These are phyloP conservation scores for Fragaria ananassa DNA, from an alignment of 306 rosid species.

Conservation along the genomic window DNA sequence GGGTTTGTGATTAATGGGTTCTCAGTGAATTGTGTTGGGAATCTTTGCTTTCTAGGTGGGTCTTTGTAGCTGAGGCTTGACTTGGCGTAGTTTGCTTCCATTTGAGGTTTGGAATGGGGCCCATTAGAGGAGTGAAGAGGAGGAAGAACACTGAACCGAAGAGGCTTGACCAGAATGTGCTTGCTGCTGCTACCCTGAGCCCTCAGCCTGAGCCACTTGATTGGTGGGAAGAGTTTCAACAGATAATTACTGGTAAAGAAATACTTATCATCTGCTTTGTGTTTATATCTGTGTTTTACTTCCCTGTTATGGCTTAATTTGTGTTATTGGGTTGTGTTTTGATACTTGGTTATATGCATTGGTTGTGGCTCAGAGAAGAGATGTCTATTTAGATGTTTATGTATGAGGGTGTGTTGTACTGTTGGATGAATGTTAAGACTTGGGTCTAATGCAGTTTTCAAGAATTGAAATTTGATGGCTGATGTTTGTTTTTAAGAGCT, in stretches of 20 bases:
- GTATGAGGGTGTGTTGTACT: conserved; percentile 15
- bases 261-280: not conserved
- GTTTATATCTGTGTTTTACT: conserved; percentile 5
- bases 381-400: conserved; percentile 16
- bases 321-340: conserved; percentile 4
- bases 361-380: conserved; percentile 16
- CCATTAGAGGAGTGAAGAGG: conserved; percentile 76
- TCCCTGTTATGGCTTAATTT: conserved; percentile 2
- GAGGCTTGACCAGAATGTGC: conserved; percentile 54
- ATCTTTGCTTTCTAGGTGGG: conserved; percentile 32
- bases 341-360: conserved; percentile 12
- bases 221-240: conserved; percentile 86
- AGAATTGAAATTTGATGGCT: not conserved
- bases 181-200: conserved; percentile 42
- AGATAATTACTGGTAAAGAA: conserved; percentile 61
- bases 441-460: not conserved
- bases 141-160: conserved; percentile 57
- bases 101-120: conserved; percentile 61
- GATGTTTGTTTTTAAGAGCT: not conserved
- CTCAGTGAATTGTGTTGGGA: conserved; percentile 26
- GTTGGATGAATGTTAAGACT: conserved; percentile 10
- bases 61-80: conserved; percentile 19
- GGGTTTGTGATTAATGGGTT: conserved; percentile 33
- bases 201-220: conserved; percentile 54
- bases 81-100: conserved; percentile 13